Conservation (phyloP, 768 basidiomycete genomes). For the Cyathus striatus region DNA sequence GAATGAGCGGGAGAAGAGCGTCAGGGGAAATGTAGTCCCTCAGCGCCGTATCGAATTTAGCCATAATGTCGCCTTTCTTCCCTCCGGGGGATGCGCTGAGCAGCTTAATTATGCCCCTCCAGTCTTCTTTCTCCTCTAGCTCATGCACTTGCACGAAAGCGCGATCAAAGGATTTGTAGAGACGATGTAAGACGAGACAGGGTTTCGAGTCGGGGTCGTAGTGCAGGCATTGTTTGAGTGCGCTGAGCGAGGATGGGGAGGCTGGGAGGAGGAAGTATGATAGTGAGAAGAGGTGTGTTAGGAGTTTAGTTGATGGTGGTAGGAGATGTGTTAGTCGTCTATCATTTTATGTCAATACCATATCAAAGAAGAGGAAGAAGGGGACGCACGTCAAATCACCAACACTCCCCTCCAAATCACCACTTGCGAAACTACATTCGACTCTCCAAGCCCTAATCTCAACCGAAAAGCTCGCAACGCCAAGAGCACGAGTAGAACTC, state of each 20-base stretch:
- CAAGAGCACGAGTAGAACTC: constrained; percentile 63
- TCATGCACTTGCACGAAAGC: constrained; percentile 65
- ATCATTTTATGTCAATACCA: constrained; percentile 6
- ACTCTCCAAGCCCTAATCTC: constrained; percentile 69
- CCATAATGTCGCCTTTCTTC: constrained; percentile 50
- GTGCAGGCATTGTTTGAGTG: constrained; percentile 90
- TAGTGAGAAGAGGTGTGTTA: constrained; percentile 73
- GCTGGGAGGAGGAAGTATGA: constrained; percentile 80
- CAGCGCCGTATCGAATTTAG: constrained; percentile 63
- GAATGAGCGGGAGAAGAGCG: constrained; percentile 14
- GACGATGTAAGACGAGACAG: constrained; percentile 72
- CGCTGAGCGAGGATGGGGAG: constrained; percentile 53
- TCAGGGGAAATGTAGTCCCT: constrained; percentile 37
- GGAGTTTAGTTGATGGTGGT: constrained; percentile 57
- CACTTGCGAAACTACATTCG: constrained; percentile 72
- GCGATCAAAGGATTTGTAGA: constrained; percentile 77
- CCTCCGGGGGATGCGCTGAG: constrained; percentile 39
- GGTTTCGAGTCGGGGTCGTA: constrained; percentile 88
- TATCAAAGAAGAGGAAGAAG: neutral
- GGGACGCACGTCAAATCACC: constrained; percentile 72
- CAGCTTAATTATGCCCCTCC: constrained; percentile 62
- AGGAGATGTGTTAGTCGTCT: constrained; percentile 79
- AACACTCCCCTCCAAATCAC: constrained; percentile 79
- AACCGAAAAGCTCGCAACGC: constrained; percentile 64
- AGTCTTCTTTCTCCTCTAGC: constrained; percentile 57